Percentiles rank a stretch among this genome's conserved stretches.
Evolutionary conservation across 345 rosid genomes (phyloP).

Genomic region (Lepidium didymum): DNA sequence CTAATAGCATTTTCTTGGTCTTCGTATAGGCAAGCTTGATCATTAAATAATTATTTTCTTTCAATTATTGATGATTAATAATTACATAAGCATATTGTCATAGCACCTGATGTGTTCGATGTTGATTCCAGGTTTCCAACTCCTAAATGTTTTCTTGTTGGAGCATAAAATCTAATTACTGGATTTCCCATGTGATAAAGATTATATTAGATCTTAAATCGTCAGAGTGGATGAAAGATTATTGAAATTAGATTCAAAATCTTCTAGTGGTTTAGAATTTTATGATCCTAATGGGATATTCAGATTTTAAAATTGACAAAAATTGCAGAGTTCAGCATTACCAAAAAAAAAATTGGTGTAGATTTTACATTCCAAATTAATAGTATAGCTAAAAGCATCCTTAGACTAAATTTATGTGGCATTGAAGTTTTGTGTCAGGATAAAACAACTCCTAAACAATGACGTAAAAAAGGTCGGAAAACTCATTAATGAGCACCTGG

Average conservation of each 20-base stretch:
- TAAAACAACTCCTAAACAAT: too few relatives aligned
- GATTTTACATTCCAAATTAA: too few relatives aligned
- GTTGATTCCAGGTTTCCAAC: neutral
- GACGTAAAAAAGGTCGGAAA: too few relatives aligned
- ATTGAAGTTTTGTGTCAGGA: too few relatives aligned
- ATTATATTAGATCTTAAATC: neutral
- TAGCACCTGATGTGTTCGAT: neutral
- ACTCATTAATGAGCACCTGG: too few relatives aligned
- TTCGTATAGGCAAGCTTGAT: neutral
- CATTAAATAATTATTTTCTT: neutral
- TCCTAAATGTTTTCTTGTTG: neutral
- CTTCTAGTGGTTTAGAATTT: conserved; percentile 24
- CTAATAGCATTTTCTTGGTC: neutral
- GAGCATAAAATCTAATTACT: neutral
- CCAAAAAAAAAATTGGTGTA: too few relatives aligned
- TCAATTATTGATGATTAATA: neutral
- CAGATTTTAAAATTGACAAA: too few relatives aligned
- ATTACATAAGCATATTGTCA: neutral
- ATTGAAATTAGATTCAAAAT: conserved; percentile 19
- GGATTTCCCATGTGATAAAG: neutral
- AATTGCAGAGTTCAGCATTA: too few relatives aligned
- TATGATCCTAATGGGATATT: too few relatives aligned
- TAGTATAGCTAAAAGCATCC: too few relatives aligned
- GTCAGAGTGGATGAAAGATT: conserved; percentile 49
- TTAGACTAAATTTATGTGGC: too few relatives aligned